phyloP scores from a whole-genome alignment of 352 stramenopile genomes.

The Phytophthora podocarpi region DNA sequence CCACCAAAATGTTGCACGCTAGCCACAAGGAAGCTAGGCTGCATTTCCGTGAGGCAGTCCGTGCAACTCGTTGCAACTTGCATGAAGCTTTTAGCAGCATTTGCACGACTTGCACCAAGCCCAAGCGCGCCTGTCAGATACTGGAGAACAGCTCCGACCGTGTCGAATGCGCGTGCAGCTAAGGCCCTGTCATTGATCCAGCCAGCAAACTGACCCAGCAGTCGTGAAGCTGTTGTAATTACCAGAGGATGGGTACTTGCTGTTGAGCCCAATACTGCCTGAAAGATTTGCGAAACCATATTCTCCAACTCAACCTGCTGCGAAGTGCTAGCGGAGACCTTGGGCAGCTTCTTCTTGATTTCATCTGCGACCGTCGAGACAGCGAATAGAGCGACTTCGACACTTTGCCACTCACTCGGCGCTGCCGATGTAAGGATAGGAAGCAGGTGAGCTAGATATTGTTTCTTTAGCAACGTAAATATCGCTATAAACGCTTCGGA shows the following conservation, averaged over 20 bases:
- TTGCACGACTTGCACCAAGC: constrained; percentile 37
- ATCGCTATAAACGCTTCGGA: constrained; percentile 57
- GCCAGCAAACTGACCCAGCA: constrained; percentile 59
- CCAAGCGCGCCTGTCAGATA: constrained; percentile 61
- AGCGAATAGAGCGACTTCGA: constrained; percentile 66
- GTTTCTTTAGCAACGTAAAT: constrained; percentile 58
- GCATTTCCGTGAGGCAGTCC: constrained; percentile 49
- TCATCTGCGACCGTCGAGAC: constrained; percentile 63
- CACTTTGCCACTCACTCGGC: constrained; percentile 46
- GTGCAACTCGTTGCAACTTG: constrained; percentile 63
- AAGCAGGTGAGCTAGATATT: constrained; percentile 51
- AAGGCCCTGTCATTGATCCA: constrained; percentile 62
- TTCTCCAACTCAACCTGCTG: constrained; percentile 42
- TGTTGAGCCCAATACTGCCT: constrained; percentile 38
- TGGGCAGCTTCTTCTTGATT: constrained; percentile 53
- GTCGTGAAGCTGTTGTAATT: constrained; percentile 50
- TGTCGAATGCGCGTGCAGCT: constrained; percentile 40
- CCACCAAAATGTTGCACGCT: constrained; percentile 53
- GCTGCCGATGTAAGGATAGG: constrained; percentile 27
- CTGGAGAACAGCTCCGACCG: constrained; percentile 48
- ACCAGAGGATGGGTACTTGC: constrained; percentile 44
- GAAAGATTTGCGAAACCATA: constrained; percentile 54
- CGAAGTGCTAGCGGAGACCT: constrained; percentile 13
- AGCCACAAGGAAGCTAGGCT: constrained; percentile 44
- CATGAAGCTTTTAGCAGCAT: constrained; percentile 77